Conservation (phyloP, 495 filamentous ascomycete species). For the Evansstolkia leycettana region DNA sequence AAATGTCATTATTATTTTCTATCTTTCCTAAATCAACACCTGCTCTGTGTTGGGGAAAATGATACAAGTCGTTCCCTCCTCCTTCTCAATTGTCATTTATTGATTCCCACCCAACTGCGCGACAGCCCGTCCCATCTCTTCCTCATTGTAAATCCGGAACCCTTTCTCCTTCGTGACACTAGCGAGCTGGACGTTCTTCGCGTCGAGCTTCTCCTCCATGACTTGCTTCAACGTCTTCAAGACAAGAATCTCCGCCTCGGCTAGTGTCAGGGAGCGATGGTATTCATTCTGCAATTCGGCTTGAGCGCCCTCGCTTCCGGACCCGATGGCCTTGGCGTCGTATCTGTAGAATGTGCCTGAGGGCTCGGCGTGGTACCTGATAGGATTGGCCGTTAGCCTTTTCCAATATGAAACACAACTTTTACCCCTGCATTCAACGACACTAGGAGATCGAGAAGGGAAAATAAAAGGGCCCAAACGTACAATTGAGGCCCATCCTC, state of each 20-base stretch:
- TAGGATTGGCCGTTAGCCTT: not conserved
- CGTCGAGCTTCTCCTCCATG: conserved; percentile 98
- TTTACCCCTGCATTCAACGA: not conserved
- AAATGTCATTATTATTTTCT: conserved; percentile 17
- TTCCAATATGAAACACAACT: too few relatives aligned
- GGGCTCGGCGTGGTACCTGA: conserved; percentile 89
- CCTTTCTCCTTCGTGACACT: conserved; percentile 96
- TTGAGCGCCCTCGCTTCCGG: conserved; percentile 91
- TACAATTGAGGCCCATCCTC: conserved; percentile 92
- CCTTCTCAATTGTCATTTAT: conserved; percentile 15
- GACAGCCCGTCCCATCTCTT: conserved; percentile 89
- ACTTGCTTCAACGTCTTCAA: conserved; percentile 98
- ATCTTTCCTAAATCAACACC: conserved; percentile 7
- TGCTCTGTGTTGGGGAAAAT: not conserved
- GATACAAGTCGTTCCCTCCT: not conserved
- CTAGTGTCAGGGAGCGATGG: conserved; percentile 90
- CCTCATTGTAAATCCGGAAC: conserved; percentile 94
- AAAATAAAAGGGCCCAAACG: conserved; percentile 11
- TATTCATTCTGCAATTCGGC: conserved; percentile 97
- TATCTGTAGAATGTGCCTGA: conserved; percentile 98
- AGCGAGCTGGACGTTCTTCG: conserved; percentile 95
- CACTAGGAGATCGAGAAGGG: not conserved
- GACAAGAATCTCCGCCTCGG: conserved; percentile 87
- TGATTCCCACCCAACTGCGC: conserved; percentile 46
- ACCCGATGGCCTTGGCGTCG: conserved; percentile 97